Conservation (phyloP, 179 eudicot genomes). For the Camellia oleifera region DNA sequence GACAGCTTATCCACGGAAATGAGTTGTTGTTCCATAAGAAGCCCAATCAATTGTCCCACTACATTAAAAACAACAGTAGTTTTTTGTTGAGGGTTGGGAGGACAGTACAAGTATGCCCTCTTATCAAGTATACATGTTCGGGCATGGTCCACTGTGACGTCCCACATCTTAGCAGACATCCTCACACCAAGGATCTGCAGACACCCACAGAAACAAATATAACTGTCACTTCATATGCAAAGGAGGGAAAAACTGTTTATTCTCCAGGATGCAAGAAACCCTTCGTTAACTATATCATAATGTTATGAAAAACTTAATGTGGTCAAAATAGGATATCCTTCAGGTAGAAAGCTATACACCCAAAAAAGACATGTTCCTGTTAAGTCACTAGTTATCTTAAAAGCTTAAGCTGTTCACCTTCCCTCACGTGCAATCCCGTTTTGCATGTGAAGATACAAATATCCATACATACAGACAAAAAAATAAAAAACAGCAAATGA, state of each 20-base stretch:
- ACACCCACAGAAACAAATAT: conserved; percentile 7
- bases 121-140: conserved; percentile 73
- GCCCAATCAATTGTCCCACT: conserved; percentile 71
- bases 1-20: conserved; percentile 52
- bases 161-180: conserved; percentile 98
- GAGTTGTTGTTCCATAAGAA: conserved; percentile 53
- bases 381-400: too few relatives aligned
- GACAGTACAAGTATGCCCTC: conserved; percentile 52
- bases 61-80: conserved; percentile 71
- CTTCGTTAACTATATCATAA: background rate
- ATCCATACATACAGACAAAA: background rate
- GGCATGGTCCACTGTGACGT: conserved; percentile 75
- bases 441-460: too few relatives aligned
- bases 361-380: too few relatives aligned
- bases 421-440: too few relatives aligned
- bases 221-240: background rate
- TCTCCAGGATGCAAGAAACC: background rate
- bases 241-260: background rate
- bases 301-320: too few relatives aligned
- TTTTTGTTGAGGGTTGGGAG: conserved; percentile 39
- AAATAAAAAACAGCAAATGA: too few relatives aligned
- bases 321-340: too few relatives aligned
- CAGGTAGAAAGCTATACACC: too few relatives aligned
- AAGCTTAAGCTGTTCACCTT: too few relatives aligned
- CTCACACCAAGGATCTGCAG: conserved; percentile 83